Evolutionary conservation across 495 filamentous ascomycete species (phyloP).

Genomic region (Daldinia vernicosa): DNA sequence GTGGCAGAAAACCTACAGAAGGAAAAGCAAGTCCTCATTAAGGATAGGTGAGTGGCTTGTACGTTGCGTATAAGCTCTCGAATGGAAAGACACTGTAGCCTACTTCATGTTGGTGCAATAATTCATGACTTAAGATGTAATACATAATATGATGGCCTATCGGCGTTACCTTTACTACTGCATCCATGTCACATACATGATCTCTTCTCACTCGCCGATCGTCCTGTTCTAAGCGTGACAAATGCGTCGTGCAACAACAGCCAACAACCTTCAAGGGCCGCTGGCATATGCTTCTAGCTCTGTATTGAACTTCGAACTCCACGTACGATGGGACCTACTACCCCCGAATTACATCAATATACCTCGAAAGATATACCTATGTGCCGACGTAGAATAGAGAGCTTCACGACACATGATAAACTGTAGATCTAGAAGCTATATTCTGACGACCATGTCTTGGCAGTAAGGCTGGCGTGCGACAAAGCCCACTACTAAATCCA

Average conservation of each 20-base stretch:
- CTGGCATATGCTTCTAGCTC: neutral
- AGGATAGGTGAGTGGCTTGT: constrained; percentile 25
- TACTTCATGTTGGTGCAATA: neutral
- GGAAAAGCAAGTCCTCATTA: constrained; percentile 68
- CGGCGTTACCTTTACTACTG: neutral
- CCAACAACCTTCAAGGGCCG: neutral
- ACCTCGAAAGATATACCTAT: neutral
- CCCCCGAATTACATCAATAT: neutral
- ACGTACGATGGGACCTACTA: neutral
- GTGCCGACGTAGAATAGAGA: neutral
- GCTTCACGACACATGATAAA: constrained; percentile 7
- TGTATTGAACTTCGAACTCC: neutral
- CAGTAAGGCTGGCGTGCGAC: constrained; percentile 18
- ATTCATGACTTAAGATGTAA: neutral
- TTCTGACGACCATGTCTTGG: constrained; percentile 1
- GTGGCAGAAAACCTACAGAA: constrained; percentile 67
- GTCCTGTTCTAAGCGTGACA: neutral
- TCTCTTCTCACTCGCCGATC: neutral
- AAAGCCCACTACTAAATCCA: constrained; percentile 14
- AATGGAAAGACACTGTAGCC: neutral
- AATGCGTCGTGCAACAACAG: neutral
- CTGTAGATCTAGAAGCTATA: constrained; percentile 2
- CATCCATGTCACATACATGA: neutral
- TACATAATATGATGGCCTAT: neutral
- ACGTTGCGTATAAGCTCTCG: neutral